Conservation (phyloP, 345 rosid genomes). For the Diplotaxis tenuifolia region DNA sequence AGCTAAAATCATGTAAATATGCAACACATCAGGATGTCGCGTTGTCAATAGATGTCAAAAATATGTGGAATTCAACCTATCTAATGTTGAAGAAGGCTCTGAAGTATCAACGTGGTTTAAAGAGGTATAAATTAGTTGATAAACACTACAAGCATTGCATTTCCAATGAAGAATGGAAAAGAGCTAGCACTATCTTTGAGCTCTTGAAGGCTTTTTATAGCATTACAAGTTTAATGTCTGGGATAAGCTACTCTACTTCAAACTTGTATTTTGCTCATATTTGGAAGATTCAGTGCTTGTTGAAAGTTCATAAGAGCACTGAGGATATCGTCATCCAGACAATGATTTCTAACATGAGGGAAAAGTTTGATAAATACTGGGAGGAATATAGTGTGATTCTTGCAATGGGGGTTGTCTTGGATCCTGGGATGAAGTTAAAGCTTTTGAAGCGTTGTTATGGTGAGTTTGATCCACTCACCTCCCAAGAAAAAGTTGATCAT, state of each 20-base stretch:
- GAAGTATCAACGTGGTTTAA: background rate
- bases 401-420: background rate
- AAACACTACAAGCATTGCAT: background rate
- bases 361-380: background rate
- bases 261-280: too few relatives aligned
- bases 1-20: too few relatives aligned
- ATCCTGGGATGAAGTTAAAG: background rate
- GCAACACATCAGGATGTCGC: too few relatives aligned
- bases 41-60: background rate
- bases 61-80: background rate
- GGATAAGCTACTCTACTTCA: too few relatives aligned
- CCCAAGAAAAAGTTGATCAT: background rate
- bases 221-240: background rate
- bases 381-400: background rate
- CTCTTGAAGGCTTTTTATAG: background rate
- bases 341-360: background rate
- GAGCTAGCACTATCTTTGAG: background rate
- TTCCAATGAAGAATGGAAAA: background rate
- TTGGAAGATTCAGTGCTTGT: background rate
- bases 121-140: background rate
- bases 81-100: background rate
- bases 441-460: background rate
- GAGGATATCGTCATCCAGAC: background rate
- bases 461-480: background rate
- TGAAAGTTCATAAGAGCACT: background rate